phyloP scores from a whole-genome alignment of 164 flowering plant genomes.

The Piper longum region DNA sequence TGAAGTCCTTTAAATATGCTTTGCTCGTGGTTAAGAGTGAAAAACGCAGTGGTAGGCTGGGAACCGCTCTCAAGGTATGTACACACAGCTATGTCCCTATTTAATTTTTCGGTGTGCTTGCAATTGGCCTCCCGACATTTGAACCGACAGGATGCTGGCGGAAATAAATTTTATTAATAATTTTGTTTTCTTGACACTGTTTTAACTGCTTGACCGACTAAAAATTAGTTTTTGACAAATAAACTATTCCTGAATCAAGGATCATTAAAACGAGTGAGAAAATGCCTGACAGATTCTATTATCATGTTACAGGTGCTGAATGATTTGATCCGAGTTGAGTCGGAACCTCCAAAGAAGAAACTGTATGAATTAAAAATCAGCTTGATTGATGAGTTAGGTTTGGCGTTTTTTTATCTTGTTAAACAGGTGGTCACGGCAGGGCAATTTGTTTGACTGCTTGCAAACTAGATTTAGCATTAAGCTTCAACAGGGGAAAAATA shows the following conservation, averaged over 20 bases:
- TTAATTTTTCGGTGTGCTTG: not conserved
- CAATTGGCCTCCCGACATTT: not conserved
- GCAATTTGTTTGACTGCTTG: too few species aligned
- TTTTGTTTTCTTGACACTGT: too few species aligned
- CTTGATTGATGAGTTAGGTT: constrained; percentile 26
- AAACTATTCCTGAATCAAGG: too few species aligned
- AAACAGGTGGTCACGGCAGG: too few species aligned
- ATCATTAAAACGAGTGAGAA: not conserved
- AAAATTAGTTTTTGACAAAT: too few species aligned
- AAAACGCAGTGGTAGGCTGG: constrained; percentile 51
- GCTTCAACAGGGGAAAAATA: too few species aligned
- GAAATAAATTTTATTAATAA: too few species aligned
- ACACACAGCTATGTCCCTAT: not conserved
- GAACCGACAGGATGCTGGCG: not conserved
- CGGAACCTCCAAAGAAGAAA: constrained; percentile 71
- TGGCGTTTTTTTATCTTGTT: not conserved
- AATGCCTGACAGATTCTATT: not conserved
- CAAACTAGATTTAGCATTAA: too few species aligned
- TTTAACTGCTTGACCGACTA: too few species aligned
- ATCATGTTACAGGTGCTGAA: constrained; percentile 35
- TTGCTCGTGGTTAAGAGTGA: constrained; percentile 54
- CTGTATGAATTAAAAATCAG: constrained; percentile 63
- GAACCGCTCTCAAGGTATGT: constrained; percentile 84
- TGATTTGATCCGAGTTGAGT: constrained; percentile 64
- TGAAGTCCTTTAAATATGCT: constrained; percentile 58